A percentile compares a stretch with the other conserved stretches of the same genome.
These are phyloP conservation scores for Cyberlindnera americana DNA, from an alignment of 805 yeast species.

Conservation along the genomic window DNA sequence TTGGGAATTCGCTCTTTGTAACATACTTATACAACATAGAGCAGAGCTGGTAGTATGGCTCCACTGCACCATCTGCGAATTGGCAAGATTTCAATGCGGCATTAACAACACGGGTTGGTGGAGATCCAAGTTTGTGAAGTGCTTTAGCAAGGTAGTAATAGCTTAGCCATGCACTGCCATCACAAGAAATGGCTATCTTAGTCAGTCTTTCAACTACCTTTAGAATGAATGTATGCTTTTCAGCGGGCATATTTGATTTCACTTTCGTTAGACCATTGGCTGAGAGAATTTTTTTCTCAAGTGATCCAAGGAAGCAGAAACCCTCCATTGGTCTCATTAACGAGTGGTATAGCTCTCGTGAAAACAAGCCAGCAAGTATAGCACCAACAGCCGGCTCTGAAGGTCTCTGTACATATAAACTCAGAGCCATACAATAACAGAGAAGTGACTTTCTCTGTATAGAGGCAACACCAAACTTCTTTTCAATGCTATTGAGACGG, in stretches of 20 bases:
- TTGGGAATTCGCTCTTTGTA: slow-evolving; percentile 32
- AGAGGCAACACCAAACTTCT: slow-evolving; percentile 56
- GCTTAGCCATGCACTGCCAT: slow-evolving; percentile 56
- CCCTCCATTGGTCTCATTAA: slow-evolving; percentile 58
- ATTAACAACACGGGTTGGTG: slow-evolving; percentile 35
- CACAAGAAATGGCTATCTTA: slow-evolving; percentile 42
- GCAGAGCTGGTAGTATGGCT: slow-evolving; percentile 71
- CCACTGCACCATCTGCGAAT: slow-evolving; percentile 45
- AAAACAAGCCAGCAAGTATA: slow-evolving; percentile 49
- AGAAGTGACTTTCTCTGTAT: slow-evolving; percentile 67
- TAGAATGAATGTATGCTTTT: slow-evolving; percentile 17
- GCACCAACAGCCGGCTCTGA: slow-evolving; percentile 32
- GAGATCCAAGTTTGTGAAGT: slow-evolving; percentile 44
- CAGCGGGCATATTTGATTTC: slow-evolving; percentile 1
- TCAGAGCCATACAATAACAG: slow-evolving; percentile 73
- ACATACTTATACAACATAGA: slow-evolving; percentile 57
- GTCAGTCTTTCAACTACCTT: slow-evolving; percentile 42
- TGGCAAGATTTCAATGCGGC: slow-evolving; percentile 43
- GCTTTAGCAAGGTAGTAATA: slow-evolving; percentile 57
- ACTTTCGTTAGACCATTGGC: slow-evolving; percentile 5
- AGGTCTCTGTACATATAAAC: slow-evolving; percentile 30
- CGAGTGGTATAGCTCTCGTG: slow-evolving; percentile 47
- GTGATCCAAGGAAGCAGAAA: slow-evolving; percentile 42
- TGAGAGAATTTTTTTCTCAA: slow-evolving; percentile 24
- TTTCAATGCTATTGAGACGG: slow-evolving; percentile 59